A percentile compares a stretch with the other conserved stretches of the same genome.
phyloP scores from a whole-genome alignment of 495 filamentous ascomycete genomes.

The Aspergillus cavernicola region DNA sequence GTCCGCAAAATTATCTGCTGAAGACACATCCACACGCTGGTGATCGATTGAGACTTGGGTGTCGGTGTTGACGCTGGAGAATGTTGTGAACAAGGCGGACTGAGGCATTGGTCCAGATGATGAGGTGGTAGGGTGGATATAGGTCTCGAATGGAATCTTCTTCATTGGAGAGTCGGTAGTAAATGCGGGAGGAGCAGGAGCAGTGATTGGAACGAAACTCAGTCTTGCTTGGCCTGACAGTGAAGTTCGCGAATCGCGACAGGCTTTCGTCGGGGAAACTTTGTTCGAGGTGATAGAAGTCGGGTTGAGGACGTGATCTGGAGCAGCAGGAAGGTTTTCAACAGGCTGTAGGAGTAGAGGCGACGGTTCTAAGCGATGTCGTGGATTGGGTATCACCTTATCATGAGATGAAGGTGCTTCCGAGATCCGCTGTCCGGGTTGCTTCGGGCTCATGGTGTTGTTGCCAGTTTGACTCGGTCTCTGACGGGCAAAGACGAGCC shows the following conservation, averaged over 20 bases:
- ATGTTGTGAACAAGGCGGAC: conserved; percentile 62
- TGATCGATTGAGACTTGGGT: conserved; percentile 62
- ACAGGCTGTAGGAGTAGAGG: conserved; percentile 47
- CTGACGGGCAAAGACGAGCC: background rate
- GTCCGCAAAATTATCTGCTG: conserved; percentile 48
- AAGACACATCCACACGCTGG: conserved; percentile 42
- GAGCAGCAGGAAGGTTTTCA: conserved; percentile 39
- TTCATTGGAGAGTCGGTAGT: conserved; percentile 85
- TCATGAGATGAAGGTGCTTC: conserved; percentile 54
- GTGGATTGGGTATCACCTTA: conserved; percentile 47
- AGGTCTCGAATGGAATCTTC: conserved; percentile 55
- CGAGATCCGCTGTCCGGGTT: conserved; percentile 55
- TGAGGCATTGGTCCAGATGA: conserved; percentile 52
- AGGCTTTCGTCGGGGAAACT: conserved; percentile 56
- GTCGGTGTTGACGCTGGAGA: conserved; percentile 45
- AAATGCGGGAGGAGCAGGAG: conserved; percentile 59
- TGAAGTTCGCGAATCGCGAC: conserved; percentile 38
- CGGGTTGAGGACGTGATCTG: conserved; percentile 54
- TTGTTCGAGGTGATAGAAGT: conserved; percentile 45
- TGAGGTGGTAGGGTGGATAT: conserved; percentile 49
- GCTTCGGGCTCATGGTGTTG: conserved; percentile 60
- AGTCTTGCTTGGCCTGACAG: conserved; percentile 34
- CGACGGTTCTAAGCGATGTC: conserved; percentile 41
- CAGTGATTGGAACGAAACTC: conserved; percentile 63
- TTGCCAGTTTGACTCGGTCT: background rate